phyloP scores from a whole-genome alignment of 441 rosid species.

The Lagerstroemia fauriei region DNA sequence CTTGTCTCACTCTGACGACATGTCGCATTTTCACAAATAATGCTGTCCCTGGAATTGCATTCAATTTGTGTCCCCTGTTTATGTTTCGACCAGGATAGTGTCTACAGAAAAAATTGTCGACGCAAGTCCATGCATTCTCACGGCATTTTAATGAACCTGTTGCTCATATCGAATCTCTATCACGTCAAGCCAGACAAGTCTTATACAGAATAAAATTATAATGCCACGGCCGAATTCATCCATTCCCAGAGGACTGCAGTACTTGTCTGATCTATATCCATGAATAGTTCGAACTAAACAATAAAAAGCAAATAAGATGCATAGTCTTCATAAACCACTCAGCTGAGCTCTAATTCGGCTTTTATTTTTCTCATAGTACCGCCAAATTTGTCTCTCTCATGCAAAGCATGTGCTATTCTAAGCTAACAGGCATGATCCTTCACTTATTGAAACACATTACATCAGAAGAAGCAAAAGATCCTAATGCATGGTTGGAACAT shows the following conservation, averaged over 20 bases:
- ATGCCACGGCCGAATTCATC: neutral
- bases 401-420: neutral
- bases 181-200: neutral
- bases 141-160: too few species aligned
- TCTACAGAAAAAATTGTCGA: neutral
- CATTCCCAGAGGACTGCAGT: neutral
- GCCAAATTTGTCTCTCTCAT: neutral
- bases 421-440: neutral
- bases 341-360: neutral
- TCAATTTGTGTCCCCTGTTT: neutral
- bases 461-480: neutral
- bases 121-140: neutral
- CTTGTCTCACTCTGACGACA: neutral
- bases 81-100: neutral
- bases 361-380: neutral
- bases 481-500: neutral
- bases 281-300: neutral
- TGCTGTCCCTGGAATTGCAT: neutral
- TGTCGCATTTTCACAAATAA: neutral
- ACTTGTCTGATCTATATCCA: neutral
- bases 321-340: neutral
- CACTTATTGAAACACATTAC: neutral
- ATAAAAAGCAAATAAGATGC: neutral
- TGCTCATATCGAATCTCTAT: too few species aligned
- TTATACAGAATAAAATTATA: too few species aligned